A percentile compares a stretch with the other conserved stretches of the same genome.
phyloP scores from a whole-genome alignment of 2,329 filamentous ascomycete species.

The Xylariaceae sp. region DNA sequence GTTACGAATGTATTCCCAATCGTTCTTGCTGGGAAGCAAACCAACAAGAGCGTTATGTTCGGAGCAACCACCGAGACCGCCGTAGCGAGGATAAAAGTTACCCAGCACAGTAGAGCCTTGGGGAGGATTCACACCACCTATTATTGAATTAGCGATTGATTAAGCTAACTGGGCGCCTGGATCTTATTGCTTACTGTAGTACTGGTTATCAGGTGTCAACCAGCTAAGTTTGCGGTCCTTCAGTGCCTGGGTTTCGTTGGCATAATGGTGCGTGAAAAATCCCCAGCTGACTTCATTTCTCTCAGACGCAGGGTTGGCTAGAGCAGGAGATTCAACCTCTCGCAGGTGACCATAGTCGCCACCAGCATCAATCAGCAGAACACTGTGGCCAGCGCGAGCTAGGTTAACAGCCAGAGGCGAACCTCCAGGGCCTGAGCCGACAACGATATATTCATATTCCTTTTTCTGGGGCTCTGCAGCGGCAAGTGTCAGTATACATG shows the following conservation, averaged over 20 bases:
- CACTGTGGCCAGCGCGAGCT: conserved; percentile 58
- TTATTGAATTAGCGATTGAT: background rate
- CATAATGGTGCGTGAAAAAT: conserved; percentile 59
- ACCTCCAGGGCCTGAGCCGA: conserved; percentile 60
- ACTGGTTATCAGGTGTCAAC: conserved; percentile 44
- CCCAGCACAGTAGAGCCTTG: conserved; percentile 50
- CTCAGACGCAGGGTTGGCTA: conserved; percentile 48
- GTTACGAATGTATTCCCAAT: conserved; percentile 64
- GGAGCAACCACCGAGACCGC: conserved; percentile 57
- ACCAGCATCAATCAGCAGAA: conserved; percentile 61
- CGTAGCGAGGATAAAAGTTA: conserved; percentile 54
- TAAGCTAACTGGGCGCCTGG: background rate
- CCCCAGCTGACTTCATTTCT: conserved; percentile 56
- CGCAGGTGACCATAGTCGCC: conserved; percentile 57
- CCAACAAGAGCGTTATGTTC: conserved; percentile 67
- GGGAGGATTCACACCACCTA: conserved; percentile 46
- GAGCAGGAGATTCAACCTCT: conserved; percentile 53
- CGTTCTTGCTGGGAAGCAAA: conserved; percentile 63
- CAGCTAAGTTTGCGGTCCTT: conserved; percentile 60
- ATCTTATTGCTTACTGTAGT: conserved; percentile 38
- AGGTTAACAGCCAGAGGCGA: conserved; percentile 57
- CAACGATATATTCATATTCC: conserved; percentile 47
- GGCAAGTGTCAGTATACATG: background rate
- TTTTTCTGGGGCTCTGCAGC: conserved; percentile 4
- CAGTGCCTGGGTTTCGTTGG: conserved; percentile 55